phyloP scores from a whole-genome alignment of 805 yeast species.

The Pachysolen tannophilus region DNA sequence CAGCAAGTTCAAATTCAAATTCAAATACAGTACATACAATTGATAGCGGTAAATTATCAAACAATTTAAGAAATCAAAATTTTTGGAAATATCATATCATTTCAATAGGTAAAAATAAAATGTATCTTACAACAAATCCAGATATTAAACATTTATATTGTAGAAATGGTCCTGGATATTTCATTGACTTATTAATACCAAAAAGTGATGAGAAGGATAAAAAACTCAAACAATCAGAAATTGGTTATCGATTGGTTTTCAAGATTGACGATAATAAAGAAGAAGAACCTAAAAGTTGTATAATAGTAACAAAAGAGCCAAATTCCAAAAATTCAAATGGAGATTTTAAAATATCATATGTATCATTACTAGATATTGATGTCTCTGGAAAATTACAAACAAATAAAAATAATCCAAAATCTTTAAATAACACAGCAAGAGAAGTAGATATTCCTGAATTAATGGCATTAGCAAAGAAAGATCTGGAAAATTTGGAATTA shows the following conservation, averaged over 20 bases:
- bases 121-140: constrained; percentile 63
- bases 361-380: constrained; percentile 13
- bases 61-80: constrained; percentile 15
- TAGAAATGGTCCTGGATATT: constrained; percentile 56
- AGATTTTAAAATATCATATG: constrained; percentile 7
- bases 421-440: not conserved
- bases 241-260: constrained; percentile 25
- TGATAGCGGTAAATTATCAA: constrained; percentile 5
- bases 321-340: constrained; percentile 15
- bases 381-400: constrained; percentile 10
- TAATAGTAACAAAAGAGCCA: constrained; percentile 18
- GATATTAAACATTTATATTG: constrained; percentile 50
- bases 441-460: constrained; percentile 8
- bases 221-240: constrained; percentile 9
- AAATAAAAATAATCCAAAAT: constrained; percentile 1
- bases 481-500: constrained; percentile 5
- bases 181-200: constrained; percentile 21
- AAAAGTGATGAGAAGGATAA: not conserved
- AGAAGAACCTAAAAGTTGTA: constrained; percentile 8
- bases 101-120: constrained; percentile 38
- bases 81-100: constrained; percentile 62
- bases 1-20: too few relatives aligned
- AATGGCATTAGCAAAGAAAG: constrained; percentile 11
- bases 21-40: not conserved
- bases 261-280: constrained; percentile 12